These are phyloP conservation scores for Prunus dulcis DNA, from an alignment of 306 rosid species.

Conservation along the genomic window DNA sequence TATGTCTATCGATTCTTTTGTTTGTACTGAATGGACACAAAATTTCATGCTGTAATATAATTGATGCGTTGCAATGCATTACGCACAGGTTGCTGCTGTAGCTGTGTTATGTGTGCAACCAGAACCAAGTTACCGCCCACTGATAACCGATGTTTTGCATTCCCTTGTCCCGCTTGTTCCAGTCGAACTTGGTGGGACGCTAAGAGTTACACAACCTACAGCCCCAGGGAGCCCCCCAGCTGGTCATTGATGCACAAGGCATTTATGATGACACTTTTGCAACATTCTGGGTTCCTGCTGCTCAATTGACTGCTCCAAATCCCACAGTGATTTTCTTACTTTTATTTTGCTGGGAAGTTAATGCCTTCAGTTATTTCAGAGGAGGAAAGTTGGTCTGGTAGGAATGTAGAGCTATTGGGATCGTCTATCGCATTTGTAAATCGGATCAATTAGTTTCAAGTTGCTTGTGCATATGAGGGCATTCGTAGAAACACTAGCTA, in stretches of 20 bases:
- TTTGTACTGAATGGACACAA: neutral
- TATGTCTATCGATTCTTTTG: neutral
- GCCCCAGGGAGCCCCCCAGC: conserved; percentile 7
- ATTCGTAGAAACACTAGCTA: conserved; percentile 20
- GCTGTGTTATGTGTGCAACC: conserved; percentile 97
- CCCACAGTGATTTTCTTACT: neutral
- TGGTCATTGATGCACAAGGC: conserved; percentile 23
- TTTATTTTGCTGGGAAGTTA: conserved; percentile 6
- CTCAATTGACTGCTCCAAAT: neutral
- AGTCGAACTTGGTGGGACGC: conserved; percentile 81
- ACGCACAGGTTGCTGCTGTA: conserved; percentile 81
- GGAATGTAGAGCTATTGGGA: conserved; percentile 18
- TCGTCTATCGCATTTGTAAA: conserved; percentile 34
- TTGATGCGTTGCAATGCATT: neutral
- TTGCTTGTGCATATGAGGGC: conserved; percentile 31
- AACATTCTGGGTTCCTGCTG: neutral
- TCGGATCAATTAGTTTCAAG: conserved; percentile 15
- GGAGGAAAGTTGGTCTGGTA: conserved; percentile 2
- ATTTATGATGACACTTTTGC: conserved; percentile 3
- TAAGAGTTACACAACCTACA: conserved; percentile 42
- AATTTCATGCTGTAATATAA: neutral
- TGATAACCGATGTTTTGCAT: conserved; percentile 85
- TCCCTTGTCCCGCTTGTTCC: conserved; percentile 92
- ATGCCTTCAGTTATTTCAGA: neutral
- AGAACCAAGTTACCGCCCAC: conserved; percentile 84